Evolutionary conservation across 192 early-diverging fungal genomes (phyloP).

Genomic region (Dissophora globulifera): DNA sequence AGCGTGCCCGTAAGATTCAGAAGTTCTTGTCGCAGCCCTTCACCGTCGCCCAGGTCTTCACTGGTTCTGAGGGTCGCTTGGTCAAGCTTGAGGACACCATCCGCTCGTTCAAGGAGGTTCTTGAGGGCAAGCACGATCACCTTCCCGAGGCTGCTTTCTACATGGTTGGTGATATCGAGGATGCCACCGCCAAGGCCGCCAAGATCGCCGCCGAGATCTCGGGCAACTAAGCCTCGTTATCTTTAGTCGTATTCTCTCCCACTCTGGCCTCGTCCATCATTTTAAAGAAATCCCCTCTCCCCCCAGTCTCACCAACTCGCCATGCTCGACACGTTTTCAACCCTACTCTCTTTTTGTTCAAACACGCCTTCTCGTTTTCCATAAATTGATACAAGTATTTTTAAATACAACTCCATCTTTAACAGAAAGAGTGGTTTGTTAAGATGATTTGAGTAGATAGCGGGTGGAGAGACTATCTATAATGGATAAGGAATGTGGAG

Average conservation of each 20-base stretch:
- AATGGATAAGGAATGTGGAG: no score
- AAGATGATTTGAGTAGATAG: no score
- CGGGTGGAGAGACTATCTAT: no score
- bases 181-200: constrained; percentile 91
- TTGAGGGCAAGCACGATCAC: constrained; percentile 95
- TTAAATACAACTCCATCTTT: constrained; percentile 19
- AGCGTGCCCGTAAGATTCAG: constrained; percentile 99
- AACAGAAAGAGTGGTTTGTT: neutral
- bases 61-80: constrained; percentile 96
- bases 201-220: constrained; percentile 56
- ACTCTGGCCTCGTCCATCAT: constrained; percentile 1
- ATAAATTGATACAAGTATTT: constrained; percentile 36
- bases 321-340: constrained; percentile 41
- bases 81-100: constrained; percentile 92
- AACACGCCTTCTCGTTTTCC: constrained; percentile 9
- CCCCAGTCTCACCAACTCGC: no score
- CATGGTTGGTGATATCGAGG: constrained; percentile 97
- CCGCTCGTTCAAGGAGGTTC: constrained; percentile 97
- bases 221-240: constrained; percentile 49
- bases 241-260: neutral
- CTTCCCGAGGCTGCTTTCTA: constrained; percentile 97
- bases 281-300: constrained; percentile 10
- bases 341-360: constrained; percentile 35
- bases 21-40: constrained; percentile 99
- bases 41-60: constrained; percentile 96